Evolutionary conservation across 164 flowering plant genomes (phyloP).

Genomic region (Aristolochia fimbriata): DNA sequence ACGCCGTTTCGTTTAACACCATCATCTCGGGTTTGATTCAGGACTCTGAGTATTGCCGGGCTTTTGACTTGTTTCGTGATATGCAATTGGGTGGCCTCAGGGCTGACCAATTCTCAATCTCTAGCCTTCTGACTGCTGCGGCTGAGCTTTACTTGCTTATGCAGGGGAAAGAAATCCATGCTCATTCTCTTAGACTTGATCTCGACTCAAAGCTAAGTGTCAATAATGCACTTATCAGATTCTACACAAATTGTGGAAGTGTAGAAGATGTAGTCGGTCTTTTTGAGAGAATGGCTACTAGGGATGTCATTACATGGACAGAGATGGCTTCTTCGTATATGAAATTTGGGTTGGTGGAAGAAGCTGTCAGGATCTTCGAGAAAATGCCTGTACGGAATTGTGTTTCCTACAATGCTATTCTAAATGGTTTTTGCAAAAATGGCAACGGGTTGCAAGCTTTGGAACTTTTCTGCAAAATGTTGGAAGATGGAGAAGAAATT

Average conservation of each 20-base stretch:
- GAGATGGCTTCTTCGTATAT: constrained; percentile 53
- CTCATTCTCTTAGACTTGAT: constrained; percentile 53
- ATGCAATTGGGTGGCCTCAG: constrained; percentile 33
- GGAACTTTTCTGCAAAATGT: constrained; percentile 47
- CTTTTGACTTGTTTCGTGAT: constrained; percentile 43
- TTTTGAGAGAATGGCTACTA: constrained; percentile 41
- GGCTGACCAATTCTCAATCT: constrained; percentile 52
- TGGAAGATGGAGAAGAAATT: constrained; percentile 54
- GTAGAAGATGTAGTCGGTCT: constrained; percentile 32
- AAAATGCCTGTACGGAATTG: constrained; percentile 61
- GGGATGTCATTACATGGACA: constrained; percentile 74
- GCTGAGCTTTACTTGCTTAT: constrained; percentile 16
- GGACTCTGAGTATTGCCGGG: constrained; percentile 32
- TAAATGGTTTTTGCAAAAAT: constrained; percentile 62
- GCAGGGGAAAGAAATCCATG: constrained; percentile 58
- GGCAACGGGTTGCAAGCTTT: constrained; percentile 29
- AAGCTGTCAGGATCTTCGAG: constrained; percentile 43
- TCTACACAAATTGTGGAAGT: constrained; percentile 52
- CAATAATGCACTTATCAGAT: constrained; percentile 60
- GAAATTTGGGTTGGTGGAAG: constrained; percentile 59
- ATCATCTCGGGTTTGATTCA: constrained; percentile 50
- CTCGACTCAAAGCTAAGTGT: constrained; percentile 48
- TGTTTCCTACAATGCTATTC: constrained; percentile 57
- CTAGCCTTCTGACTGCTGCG: constrained; percentile 54
- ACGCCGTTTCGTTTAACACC: constrained; percentile 71